Evolutionary conservation across 768 basidiomycete genomes (phyloP).

Genomic region (Trametes cubensis): DNA sequence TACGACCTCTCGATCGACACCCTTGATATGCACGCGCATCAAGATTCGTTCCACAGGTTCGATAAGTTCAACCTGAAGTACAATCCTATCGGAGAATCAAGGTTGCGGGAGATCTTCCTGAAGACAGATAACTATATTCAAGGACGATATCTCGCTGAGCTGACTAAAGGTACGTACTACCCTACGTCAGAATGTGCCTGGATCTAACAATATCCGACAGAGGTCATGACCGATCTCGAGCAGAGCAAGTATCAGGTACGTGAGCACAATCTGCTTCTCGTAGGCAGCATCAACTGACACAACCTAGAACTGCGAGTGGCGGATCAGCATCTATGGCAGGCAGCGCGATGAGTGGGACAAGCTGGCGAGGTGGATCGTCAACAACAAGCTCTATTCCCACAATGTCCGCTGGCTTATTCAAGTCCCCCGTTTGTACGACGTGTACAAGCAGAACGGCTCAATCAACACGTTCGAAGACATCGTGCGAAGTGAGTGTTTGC

Average conservation of each 20-base stretch:
- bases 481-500: constrained; percentile 68
- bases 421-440: constrained; percentile 90
- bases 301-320: constrained; percentile 90
- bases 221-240: constrained; percentile 96
- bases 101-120: constrained; percentile 94
- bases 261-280: no score
- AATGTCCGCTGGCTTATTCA: constrained; percentile 99
- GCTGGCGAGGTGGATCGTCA: constrained; percentile 93
- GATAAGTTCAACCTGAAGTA: constrained; percentile 99
- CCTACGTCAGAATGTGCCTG: background rate
- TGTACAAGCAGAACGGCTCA: constrained; percentile 88
- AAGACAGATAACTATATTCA: constrained; percentile 96
- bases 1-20: constrained; percentile 99
- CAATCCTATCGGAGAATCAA: constrained; percentile 94
- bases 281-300: background rate
- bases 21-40: constrained; percentile 98
- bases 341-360: constrained; percentile 92
- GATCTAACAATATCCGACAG: constrained; percentile 44
- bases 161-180: constrained; percentile 72
- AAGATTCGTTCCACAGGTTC: constrained; percentile 97
- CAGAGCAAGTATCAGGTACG: constrained; percentile 96
- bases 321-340: constrained; percentile 93
- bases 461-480: constrained; percentile 90
- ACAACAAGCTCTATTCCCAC: constrained; percentile 91
- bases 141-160: constrained; percentile 91